Percentiles rank a stretch among this genome's conserved stretches.
Conservation (phyloP, 257 asterid genomes). For the Fraxinus excelsior region DNA sequence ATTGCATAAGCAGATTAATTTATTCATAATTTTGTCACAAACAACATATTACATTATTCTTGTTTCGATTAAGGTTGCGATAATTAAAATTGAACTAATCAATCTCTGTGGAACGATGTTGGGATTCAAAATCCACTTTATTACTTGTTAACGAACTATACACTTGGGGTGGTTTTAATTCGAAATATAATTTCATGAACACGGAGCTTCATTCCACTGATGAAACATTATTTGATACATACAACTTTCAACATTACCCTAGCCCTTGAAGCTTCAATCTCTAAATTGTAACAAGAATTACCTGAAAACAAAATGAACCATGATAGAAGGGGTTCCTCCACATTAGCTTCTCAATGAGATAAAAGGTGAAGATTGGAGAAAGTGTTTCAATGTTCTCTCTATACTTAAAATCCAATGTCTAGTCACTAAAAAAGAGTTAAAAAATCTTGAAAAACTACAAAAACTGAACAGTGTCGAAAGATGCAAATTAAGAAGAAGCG, state of each 20-base stretch:
- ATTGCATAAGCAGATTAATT: too few species aligned
- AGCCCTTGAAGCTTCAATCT: not conserved
- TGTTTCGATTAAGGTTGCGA: too few species aligned
- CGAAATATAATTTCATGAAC: too few species aligned
- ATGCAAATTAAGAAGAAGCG: not conserved
- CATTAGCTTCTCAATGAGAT: not conserved
- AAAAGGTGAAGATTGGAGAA: not conserved
- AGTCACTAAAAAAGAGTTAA: not conserved
- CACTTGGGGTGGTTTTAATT: too few species aligned
- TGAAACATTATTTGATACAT: not conserved
- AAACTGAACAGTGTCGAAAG: not conserved
- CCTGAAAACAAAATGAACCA: not conserved
- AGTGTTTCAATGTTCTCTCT: not conserved
- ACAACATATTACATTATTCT: too few species aligned
- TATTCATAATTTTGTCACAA: too few species aligned
- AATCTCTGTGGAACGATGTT: too few species aligned
- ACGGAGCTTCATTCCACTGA: slow-evolving; percentile 16
- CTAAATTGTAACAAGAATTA: not conserved
- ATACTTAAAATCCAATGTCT: not conserved
- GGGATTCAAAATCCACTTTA: too few species aligned
- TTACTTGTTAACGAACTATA: too few species aligned
- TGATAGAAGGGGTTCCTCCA: not conserved
- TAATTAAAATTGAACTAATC: too few species aligned
- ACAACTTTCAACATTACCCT: not conserved
- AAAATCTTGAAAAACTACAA: not conserved